phyloP scores from a whole-genome alignment of 495 filamentous ascomycete species.

The Rostrohypoxylon terebratum region DNA sequence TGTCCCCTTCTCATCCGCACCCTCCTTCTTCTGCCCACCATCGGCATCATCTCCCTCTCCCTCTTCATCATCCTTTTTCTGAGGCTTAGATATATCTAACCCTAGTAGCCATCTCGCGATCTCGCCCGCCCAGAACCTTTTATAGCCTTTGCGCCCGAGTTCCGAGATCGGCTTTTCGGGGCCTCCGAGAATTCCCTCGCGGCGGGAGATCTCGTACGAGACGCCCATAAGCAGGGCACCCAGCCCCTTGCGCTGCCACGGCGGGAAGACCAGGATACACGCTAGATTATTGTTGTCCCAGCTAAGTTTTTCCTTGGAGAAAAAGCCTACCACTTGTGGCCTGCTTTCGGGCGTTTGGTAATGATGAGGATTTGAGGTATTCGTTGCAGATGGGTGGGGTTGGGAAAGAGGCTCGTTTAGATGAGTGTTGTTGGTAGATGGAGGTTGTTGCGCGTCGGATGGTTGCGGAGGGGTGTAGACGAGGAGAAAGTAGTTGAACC shows the following conservation, averaged over 20 bases:
- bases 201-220: constrained; percentile 89
- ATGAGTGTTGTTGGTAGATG: neutral
- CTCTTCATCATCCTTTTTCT: constrained; percentile 46
- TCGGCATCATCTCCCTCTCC: constrained; percentile 44
- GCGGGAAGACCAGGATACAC: constrained; percentile 96
- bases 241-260: constrained; percentile 90
- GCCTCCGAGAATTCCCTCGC: constrained; percentile 86
- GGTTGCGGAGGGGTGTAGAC: constrained; percentile 66
- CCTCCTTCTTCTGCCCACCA: constrained; percentile 5
- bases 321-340: constrained; percentile 86
- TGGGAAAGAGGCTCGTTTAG: neutral
- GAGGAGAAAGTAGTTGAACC: constrained; percentile 95
- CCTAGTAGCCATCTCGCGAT: constrained; percentile 73
- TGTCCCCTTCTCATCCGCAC: neutral
- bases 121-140: constrained; percentile 84
- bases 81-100: constrained; percentile 49
- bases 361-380: neutral
- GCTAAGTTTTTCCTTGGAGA: constrained; percentile 97
- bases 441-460: constrained; percentile 30
- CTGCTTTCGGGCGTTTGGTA: constrained; percentile 28
- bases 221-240: constrained; percentile 92
- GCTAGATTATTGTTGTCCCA: constrained; percentile 99
- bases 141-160: constrained; percentile 82
- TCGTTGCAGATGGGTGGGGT: neutral
- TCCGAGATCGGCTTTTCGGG: constrained; percentile 94